Base-by-base conservation (phyloP, 1,284 basidiomycete genomes). In the Pascua guehoae region DNA sequence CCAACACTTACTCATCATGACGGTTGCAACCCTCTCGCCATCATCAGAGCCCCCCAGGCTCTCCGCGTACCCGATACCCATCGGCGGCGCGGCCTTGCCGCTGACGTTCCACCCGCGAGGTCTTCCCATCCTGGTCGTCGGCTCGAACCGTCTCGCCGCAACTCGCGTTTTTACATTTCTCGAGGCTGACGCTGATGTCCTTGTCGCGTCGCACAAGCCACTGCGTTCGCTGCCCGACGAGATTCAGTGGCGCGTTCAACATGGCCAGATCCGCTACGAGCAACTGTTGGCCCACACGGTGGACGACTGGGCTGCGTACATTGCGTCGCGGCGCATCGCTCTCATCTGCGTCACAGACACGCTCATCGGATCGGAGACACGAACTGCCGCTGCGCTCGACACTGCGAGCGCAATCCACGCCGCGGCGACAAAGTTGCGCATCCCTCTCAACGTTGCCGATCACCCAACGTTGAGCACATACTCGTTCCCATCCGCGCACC, bases 371-470 rank as follows among this genome's bases (percentile, higher is more conserved):
- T 61, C 75, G 15, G 60, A 41, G 49, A 76, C 24, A 32, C 24
- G 80, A 49, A 83, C 86, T 9, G 81, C 74, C 8, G 65, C 73
- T 0, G 43, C 56, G 0, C 18, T 48, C 14, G 41, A 52, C 24
- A 86, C 85, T 1, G 85, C 87, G 7, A 75, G 79, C 41, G 72
- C 78, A 11, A 79, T 94, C 37, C 81, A 83, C 56, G 63, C 70
- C 7, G 71, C 84, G 0, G 88, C 86, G 64, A 79, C 74, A 32
- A 62, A 77, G 0, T 81, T 83, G 16, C 82, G 84, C 43, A 86
- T 96, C 48, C 88, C 86, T 2, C 81, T 94, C 65, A 98, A 95
- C 68, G 84, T 90, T 38, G 86, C 91, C 8, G 95, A 98, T 76
- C 85, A 87, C 67, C 89, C 91, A 1, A 79, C 84, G 10, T 80